These are phyloP conservation scores for Farysia itapuensis DNA, from an alignment of 1,284 basidiomycete genomes.

Conservation along the genomic window DNA sequence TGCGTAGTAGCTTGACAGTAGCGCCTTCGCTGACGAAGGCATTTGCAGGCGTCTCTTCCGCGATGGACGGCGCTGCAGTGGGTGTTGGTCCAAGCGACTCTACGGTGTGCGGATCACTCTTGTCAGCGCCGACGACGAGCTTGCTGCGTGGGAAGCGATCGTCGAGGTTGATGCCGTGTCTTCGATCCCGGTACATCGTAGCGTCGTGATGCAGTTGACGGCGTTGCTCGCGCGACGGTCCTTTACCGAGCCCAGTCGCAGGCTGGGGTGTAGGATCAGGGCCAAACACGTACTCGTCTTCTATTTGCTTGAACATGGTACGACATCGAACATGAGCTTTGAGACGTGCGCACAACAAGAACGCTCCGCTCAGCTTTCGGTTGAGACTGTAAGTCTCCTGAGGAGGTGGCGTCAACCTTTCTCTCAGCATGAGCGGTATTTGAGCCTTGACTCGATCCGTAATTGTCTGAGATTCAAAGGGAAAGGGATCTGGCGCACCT, in stretches of 20 bases:
- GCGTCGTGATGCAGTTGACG: constrained; percentile 12
- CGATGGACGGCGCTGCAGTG: constrained; percentile 64
- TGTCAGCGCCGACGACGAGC: constrained; percentile 6
- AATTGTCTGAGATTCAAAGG: constrained; percentile 71
- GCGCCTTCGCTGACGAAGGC: constrained; percentile 73
- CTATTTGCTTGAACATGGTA: constrained; percentile 61
- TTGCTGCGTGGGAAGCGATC: constrained; percentile 30
- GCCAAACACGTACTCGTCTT: constrained; percentile 16
- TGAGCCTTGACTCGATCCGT: constrained; percentile 74
- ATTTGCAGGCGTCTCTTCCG: constrained; percentile 79
- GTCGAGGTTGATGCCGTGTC: constrained; percentile 21
- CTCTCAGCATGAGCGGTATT: constrained; percentile 87
- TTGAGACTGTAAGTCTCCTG: constrained; percentile 93
- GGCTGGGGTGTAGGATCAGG: not conserved
- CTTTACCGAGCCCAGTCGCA: constrained; percentile 3
- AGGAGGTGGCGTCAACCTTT: constrained; percentile 88
- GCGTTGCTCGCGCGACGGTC: constrained; percentile 16
- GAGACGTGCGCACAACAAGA: constrained; percentile 83
- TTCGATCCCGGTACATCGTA: constrained; percentile 6
- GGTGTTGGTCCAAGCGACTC: constrained; percentile 19
- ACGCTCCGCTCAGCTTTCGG: constrained; percentile 89
- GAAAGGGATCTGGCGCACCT: constrained; percentile 67
- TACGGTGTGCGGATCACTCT: constrained; percentile 6
- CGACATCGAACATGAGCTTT: constrained; percentile 75
- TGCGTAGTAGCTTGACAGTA: constrained; percentile 62